Conservation (phyloP, 2,329 filamentous ascomycete genomes). For the Dothiorella sarmentorum region DNA sequence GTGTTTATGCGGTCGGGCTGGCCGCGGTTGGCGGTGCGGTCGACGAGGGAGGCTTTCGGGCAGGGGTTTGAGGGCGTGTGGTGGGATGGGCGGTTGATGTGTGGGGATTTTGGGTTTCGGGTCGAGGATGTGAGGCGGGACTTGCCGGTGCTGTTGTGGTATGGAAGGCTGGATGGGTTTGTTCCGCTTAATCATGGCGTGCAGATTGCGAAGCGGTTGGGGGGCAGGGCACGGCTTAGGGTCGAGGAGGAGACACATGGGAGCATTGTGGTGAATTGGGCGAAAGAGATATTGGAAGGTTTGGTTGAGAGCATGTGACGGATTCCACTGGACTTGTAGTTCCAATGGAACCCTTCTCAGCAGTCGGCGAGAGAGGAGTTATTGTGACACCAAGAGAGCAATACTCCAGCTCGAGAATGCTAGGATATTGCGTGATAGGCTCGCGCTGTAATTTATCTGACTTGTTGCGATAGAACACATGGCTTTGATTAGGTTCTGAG, state of each 20-base stretch:
- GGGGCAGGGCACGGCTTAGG: constrained; percentile 29
- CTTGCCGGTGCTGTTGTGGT: constrained; percentile 37
- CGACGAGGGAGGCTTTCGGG: constrained; percentile 26
- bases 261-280: constrained; percentile 23
- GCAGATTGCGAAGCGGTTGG: constrained; percentile 31
- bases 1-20: constrained; percentile 25
- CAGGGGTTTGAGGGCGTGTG: constrained; percentile 32
- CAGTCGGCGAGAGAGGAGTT: too few relatives aligned
- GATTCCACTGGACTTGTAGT: too few relatives aligned
- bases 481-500: too few relatives aligned
- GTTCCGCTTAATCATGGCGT: constrained; percentile 35
- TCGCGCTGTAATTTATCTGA: too few relatives aligned
- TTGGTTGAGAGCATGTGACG: constrained; percentile 22
- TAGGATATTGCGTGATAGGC: too few relatives aligned
- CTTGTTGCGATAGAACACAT: too few relatives aligned
- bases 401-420: too few relatives aligned
- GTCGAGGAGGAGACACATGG: constrained; percentile 37
- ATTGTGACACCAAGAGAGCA: too few relatives aligned
- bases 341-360: too few relatives aligned
- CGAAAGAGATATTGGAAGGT: constrained; percentile 24
- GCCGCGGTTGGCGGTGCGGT: constrained; percentile 24
- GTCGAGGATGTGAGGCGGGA: constrained; percentile 36
- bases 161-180: constrained; percentile 33
- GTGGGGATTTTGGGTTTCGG: constrained; percentile 32
- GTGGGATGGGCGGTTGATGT: constrained; percentile 31